Conservation (phyloP, 768 basidiomycete genomes). For the Dentipellis sp. region DNA sequence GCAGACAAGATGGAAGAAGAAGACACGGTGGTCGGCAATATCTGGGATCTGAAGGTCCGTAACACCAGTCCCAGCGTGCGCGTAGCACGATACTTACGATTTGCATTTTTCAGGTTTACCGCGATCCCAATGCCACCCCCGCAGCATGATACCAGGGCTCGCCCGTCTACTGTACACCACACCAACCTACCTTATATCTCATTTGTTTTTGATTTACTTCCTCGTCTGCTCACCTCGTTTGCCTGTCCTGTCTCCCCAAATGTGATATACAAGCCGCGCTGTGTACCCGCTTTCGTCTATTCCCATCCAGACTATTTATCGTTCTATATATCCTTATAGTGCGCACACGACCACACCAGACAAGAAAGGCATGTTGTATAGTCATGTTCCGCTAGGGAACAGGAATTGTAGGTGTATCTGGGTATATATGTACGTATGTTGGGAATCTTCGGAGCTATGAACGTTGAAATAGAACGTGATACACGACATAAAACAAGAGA, state of each 20-base stretch:
- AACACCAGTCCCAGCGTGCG: neutral
- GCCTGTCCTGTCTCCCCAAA: neutral
- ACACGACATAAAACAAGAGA: neutral
- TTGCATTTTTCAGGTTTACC: constrained; percentile 28
- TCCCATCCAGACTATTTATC: neutral
- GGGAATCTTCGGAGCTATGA: too few species aligned
- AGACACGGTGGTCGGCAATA: constrained; percentile 51
- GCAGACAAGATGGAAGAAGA: constrained; percentile 28
- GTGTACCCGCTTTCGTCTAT: neutral
- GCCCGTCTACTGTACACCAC: neutral
- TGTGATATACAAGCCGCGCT: neutral
- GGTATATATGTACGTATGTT: too few species aligned
- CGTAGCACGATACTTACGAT: too few species aligned
- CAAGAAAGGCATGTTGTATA: neutral
- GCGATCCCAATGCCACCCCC: constrained; percentile 28
- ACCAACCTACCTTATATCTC: neutral
- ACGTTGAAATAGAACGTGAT: neutral
- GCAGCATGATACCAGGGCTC: constrained; percentile 16
- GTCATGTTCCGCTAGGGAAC: neutral
- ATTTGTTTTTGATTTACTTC: neutral
- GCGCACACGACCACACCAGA: neutral
- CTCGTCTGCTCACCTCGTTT: neutral
- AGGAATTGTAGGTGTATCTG: neutral
- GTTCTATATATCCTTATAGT: neutral
- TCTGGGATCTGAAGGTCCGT: constrained; percentile 69